Conservation (phyloP, 2,329 filamentous ascomycete genomes). For the Colletotrichum lindemuthianum region DNA sequence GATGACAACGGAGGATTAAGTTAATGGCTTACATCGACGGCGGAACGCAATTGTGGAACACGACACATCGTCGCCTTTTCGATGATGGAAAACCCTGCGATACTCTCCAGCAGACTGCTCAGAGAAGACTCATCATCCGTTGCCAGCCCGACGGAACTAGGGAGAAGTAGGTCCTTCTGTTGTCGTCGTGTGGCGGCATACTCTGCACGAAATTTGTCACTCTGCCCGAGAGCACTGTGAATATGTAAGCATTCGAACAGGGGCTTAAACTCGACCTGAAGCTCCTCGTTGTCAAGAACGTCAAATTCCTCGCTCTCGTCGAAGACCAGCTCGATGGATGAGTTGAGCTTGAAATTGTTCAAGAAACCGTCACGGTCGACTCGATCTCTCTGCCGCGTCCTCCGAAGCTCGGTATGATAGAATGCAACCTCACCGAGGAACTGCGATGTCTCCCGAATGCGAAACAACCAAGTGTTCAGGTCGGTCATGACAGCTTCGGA, state of each 20-base stretch:
- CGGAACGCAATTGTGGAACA: slow-evolving; percentile 82
- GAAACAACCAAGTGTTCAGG: slow-evolving; percentile 95
- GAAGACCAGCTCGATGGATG: slow-evolving; percentile 92
- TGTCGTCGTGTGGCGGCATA: slow-evolving; percentile 91
- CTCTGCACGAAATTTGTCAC: slow-evolving; percentile 88
- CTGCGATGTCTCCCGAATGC: slow-evolving; percentile 94
- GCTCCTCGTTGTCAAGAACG: slow-evolving; percentile 92
- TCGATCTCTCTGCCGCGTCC: slow-evolving; percentile 84
- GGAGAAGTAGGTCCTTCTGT: slow-evolving; percentile 91
- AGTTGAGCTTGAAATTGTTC: slow-evolving; percentile 89
- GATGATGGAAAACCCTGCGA: slow-evolving; percentile 95
- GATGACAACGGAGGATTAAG: slow-evolving; percentile 1
- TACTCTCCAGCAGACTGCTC: slow-evolving; percentile 91
- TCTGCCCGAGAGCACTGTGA: slow-evolving; percentile 91
- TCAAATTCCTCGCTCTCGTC: slow-evolving; percentile 97
- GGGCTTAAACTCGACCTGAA: slow-evolving; percentile 93
- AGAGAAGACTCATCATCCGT: slow-evolving; percentile 86
- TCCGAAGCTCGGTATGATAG: slow-evolving; percentile 91
- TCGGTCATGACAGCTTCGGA: slow-evolving; percentile 97
- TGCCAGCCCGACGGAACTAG: slow-evolving; percentile 77
- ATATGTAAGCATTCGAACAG: slow-evolving; percentile 96
- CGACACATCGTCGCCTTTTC: slow-evolving; percentile 93
- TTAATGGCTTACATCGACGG: slow-evolving; percentile 74
- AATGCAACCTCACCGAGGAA: slow-evolving; percentile 96
- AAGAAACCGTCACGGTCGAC: slow-evolving; percentile 80